These are phyloP conservation scores for Xylaria sp. DNA, from an alignment of 2,329 filamentous ascomycete genomes.

Conservation along the genomic window DNA sequence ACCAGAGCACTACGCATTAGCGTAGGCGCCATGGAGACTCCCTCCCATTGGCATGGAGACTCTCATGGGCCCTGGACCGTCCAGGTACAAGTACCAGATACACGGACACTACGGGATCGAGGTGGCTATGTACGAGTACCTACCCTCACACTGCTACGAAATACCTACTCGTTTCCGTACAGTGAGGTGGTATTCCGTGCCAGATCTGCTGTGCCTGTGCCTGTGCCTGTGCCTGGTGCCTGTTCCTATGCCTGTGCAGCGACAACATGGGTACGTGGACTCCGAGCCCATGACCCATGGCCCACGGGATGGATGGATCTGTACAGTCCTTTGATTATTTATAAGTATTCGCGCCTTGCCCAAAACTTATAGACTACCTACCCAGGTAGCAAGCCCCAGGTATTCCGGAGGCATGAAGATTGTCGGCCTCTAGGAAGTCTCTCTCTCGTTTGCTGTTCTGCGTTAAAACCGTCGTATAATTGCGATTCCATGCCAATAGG, in stretches of 20 bases:
- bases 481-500: neutral
- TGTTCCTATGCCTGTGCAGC: too few species aligned
- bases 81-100: neutral
- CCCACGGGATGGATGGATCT: neutral
- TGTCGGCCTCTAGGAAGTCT: neutral
- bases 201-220: too few species aligned
- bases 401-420: neutral
- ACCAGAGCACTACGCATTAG: neutral
- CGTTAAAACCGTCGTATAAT: neutral
- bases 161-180: too few species aligned
- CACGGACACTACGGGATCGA: too few species aligned
- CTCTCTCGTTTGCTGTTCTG: neutral
- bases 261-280: too few species aligned
- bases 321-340: neutral
- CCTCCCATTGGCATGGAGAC: neutral
- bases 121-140: too few species aligned
- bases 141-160: too few species aligned
- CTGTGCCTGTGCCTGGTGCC: too few species aligned
- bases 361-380: neutral
- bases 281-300: too few species aligned
- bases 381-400: neutral
- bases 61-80: neutral
- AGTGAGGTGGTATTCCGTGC: too few species aligned
- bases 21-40: neutral
- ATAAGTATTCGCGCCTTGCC: neutral